phyloP scores from a whole-genome alignment of 2,329 filamentous ascomycete species.

The Pyrenophora graminea region DNA sequence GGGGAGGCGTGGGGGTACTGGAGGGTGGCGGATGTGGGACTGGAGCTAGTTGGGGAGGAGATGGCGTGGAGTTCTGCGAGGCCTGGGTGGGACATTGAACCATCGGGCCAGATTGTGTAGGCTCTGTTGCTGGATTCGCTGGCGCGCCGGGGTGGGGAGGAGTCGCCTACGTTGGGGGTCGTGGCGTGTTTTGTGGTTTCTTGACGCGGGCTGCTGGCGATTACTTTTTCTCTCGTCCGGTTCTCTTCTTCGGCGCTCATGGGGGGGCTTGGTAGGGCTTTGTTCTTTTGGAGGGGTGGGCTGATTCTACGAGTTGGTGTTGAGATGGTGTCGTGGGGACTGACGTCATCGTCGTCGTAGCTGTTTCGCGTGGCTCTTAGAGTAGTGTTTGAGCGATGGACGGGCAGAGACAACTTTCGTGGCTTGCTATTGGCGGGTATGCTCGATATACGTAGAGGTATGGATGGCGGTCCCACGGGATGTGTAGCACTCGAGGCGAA shows the following conservation, averaged over 20 bases:
- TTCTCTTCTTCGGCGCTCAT: constrained; percentile 21
- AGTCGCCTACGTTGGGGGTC: neutral
- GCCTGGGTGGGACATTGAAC: constrained; percentile 18
- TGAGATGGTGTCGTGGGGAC: constrained; percentile 6
- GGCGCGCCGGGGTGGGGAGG: constrained; percentile 7
- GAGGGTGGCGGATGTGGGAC: constrained; percentile 22
- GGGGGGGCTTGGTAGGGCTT: constrained; percentile 38
- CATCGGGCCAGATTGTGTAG: constrained; percentile 12
- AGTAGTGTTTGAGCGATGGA: constrained; percentile 22
- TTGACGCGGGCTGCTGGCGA: constrained; percentile 9
- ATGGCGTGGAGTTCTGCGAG: constrained; percentile 26
- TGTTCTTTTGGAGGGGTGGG: constrained; percentile 37
- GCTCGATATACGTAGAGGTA: constrained; percentile 42
- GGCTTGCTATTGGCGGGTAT: constrained; percentile 40
- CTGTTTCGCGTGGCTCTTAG: constrained; percentile 7
- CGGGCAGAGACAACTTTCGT: constrained; percentile 39
- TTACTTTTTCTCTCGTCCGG: constrained; percentile 22
- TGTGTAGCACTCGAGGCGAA: constrained; percentile 15
- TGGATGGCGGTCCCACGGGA: constrained; percentile 28
- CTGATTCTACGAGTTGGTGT: constrained; percentile 19
- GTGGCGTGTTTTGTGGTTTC: constrained; percentile 12
- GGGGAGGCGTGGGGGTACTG: constrained; percentile 9
- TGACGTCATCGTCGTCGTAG: constrained; percentile 16
- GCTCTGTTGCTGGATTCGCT: constrained; percentile 19
- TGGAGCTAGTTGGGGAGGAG: constrained; percentile 39